Evolutionary conservation across 2,329 filamentous ascomycete species (phyloP).

Genomic region (Colletotrichum cuscutae): DNA sequence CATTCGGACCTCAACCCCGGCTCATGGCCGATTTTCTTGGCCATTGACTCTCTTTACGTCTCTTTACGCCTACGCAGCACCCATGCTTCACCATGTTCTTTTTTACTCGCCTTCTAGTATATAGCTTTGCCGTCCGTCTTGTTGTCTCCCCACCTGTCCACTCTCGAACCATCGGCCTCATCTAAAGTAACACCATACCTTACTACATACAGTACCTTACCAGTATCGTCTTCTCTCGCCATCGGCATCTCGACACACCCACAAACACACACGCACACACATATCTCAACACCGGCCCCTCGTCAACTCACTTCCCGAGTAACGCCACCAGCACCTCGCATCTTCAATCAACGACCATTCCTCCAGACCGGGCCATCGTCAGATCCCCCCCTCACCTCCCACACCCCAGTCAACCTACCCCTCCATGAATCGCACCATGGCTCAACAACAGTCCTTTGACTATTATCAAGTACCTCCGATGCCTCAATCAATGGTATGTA

Average conservation of each 20-base stretch:
- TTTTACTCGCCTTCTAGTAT: slow-evolving; percentile 13
- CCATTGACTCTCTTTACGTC: neutral
- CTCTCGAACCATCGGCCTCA: slow-evolving; percentile 28
- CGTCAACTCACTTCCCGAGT: neutral
- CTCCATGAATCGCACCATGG: slow-evolving; percentile 28
- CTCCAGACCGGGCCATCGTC: slow-evolving; percentile 2
- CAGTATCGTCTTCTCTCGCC: slow-evolving; percentile 2
- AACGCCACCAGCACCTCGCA: slow-evolving; percentile 15
- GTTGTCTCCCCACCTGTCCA: slow-evolving; percentile 31
- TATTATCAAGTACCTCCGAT: slow-evolving; percentile 32
- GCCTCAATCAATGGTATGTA: slow-evolving; percentile 30
- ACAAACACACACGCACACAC: neutral
- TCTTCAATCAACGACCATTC: neutral
- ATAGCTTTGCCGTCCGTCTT: slow-evolving; percentile 25
- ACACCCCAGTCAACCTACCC: slow-evolving; percentile 10
- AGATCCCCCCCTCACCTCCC: neutral
- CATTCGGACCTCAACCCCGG: slow-evolving; percentile 12
- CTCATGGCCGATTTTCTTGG: neutral
- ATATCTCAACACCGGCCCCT: neutral
- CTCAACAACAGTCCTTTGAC: slow-evolving; percentile 32
- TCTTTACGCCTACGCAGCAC: no score
- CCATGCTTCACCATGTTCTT: neutral
- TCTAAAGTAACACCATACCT: slow-evolving; percentile 20
- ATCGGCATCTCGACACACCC: slow-evolving; percentile 10
- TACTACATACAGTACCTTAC: no score